Evolutionary conservation across 257 asterid genomes (phyloP).

Genomic region (Gentiana macrophylla): DNA sequence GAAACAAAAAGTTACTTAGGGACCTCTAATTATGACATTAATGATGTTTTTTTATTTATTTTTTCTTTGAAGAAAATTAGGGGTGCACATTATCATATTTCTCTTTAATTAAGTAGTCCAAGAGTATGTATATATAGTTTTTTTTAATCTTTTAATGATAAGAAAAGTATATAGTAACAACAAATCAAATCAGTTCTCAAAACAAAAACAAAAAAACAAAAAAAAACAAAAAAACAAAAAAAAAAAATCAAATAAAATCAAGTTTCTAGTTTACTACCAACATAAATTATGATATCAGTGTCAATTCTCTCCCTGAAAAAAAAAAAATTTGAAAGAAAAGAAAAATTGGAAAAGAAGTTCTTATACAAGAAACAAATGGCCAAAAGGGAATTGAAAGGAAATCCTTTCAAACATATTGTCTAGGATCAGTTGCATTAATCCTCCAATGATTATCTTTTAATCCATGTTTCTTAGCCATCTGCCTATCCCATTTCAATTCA

Average conservation of each 20-base stretch:
- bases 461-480: slow-evolving; percentile 36
- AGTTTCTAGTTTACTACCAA: background rate
- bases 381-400: background rate
- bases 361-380: background rate
- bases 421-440: slow-evolving; percentile 66
- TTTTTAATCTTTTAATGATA: too few relatives aligned
- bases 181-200: too few relatives aligned
- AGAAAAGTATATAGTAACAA: too few relatives aligned
- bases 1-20: background rate
- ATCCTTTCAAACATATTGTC: slow-evolving; percentile 24
- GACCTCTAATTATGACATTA: too few relatives aligned
- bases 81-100: too few relatives aligned
- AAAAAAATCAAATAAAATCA: background rate
- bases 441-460: slow-evolving; percentile 49
- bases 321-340: background rate
- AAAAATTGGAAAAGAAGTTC: background rate
- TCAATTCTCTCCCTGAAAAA: background rate
- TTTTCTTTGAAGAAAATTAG: too few relatives aligned
- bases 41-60: too few relatives aligned
- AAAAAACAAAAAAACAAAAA: too few relatives aligned
- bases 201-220: too few relatives aligned
- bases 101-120: too few relatives aligned
- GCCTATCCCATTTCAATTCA: slow-evolving; percentile 56
- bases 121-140: too few relatives aligned
- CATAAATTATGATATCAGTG: slow-evolving; percentile 10